phyloP scores from a whole-genome alignment of 2,329 filamentous ascomycete genomes.

The Cercospora zeina region DNA sequence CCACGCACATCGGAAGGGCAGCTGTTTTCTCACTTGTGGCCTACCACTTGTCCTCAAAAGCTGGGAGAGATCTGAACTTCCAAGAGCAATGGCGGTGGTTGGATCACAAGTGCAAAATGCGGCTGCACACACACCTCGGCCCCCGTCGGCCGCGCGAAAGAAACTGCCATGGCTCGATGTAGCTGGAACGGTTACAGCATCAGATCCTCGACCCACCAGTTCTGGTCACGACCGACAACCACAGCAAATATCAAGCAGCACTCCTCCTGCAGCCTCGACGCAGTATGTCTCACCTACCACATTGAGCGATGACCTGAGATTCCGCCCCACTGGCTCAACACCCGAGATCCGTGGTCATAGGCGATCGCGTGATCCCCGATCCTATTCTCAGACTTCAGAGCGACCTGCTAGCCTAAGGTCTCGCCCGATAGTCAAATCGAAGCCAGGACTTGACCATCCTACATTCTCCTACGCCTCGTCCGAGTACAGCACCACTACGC shows the following conservation, averaged over 20 bases:
- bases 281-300: background rate
- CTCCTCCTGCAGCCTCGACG: background rate
- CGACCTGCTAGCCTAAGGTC: constrained; percentile 11
- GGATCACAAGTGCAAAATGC: background rate
- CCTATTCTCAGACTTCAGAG: constrained; percentile 22
- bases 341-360: constrained; percentile 20
- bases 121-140: background rate
- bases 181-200: background rate
- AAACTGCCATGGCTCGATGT: constrained; percentile 30
- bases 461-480: constrained; percentile 29
- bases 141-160: constrained; percentile 24
- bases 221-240: background rate
- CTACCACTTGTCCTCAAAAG: background rate
- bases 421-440: constrained; percentile 2
- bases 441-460: background rate
- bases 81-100: background rate
- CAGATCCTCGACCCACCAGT: background rate
- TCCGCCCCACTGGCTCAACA: constrained; percentile 31
- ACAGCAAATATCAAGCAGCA: background rate
- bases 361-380: background rate
- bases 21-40: background rate
- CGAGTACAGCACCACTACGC: constrained; percentile 33
- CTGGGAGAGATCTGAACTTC: background rate
- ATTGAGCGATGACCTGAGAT: constrained; percentile 22
- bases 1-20: background rate